phyloP scores from a whole-genome alignment of 139 green algal genomes.

The Haematococcus lacustris region DNA sequence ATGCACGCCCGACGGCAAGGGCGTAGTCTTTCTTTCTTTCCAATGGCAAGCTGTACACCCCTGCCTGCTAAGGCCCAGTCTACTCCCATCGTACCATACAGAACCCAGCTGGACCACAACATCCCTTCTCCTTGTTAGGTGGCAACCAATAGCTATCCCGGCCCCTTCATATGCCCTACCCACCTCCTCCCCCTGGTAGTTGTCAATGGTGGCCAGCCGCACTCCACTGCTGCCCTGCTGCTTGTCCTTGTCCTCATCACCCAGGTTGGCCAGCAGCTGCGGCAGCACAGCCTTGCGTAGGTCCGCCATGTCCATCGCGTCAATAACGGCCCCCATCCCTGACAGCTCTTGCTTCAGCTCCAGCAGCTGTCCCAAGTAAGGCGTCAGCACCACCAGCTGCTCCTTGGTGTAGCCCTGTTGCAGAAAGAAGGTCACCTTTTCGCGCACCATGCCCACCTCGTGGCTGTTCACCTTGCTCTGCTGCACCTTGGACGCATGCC shows the following conservation, averaged over 20 bases:
- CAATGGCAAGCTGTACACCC: neutral
- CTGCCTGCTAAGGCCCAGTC: too few species aligned
- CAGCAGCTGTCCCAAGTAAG: slow-evolving; percentile 71
- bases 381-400: slow-evolving; percentile 68
- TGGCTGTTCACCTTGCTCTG: slow-evolving; percentile 25
- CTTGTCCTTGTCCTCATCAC: neutral
- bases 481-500: neutral
- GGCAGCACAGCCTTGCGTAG: neutral
- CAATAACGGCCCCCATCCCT: slow-evolving; percentile 17
- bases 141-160: too few species aligned
- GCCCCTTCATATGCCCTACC: too few species aligned
- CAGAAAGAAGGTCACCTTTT: slow-evolving; percentile 50
- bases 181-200: slow-evolving; percentile 49
- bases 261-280: neutral
- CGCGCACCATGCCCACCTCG: slow-evolving; percentile 47
- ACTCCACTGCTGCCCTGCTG: slow-evolving; percentile 11
- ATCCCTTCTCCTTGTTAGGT: too few species aligned
- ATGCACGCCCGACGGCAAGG: neutral
- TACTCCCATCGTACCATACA: too few species aligned
- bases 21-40: too few species aligned
- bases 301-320: slow-evolving; percentile 26
- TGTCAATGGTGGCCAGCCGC: slow-evolving; percentile 68
- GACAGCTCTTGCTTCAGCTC: slow-evolving; percentile 34
- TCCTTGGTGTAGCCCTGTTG: slow-evolving; percentile 48
- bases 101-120: too few species aligned